Percentiles rank a stretch among this genome's conserved stretches.
phyloP scores from a whole-genome alignment of 768 basidiomycete species.

The Sporobolomyces pararoseus region DNA sequence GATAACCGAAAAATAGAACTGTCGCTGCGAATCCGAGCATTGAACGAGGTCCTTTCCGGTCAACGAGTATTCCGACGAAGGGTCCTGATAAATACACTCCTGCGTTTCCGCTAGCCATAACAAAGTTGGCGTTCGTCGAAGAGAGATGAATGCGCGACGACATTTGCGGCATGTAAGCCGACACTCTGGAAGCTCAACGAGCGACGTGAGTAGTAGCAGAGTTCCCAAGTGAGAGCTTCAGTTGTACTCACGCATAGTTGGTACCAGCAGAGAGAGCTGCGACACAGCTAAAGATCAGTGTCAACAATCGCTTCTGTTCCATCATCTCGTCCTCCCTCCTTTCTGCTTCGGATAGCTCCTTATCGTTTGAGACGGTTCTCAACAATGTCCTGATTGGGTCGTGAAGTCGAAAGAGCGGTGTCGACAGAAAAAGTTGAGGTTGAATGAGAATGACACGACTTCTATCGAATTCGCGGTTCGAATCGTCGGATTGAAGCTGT shows the following conservation, averaged over 20 bases:
- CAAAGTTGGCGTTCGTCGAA: conserved; percentile 29
- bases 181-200: conserved; percentile 10
- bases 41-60: conserved; percentile 10
- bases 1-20: conserved; percentile 15
- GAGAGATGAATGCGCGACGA: conserved; percentile 20
- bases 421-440: background rate
- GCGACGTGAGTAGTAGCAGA: too few species aligned
- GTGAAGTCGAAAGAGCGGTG: background rate
- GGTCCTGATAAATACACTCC: conserved; percentile 36
- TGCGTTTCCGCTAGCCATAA: conserved; percentile 18
- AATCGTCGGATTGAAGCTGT: background rate
- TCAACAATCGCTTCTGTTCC: background rate
- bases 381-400: too few species aligned
- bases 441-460: too few species aligned
- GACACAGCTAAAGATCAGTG: conserved; percentile 16
- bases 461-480: too few species aligned
- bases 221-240: background rate
- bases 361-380: too few species aligned
- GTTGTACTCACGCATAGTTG: conserved; percentile 29
- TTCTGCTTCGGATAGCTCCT: background rate
- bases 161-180: conserved; percentile 26
- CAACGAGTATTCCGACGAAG: conserved; percentile 26
- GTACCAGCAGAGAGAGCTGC: conserved; percentile 19
- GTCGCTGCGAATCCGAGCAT: conserved; percentile 9
- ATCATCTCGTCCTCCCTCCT: background rate